Base-by-base conservation (phyloP, 2,329 filamentous ascomycete genomes). In the Erysiphe pulchra region DNA sequence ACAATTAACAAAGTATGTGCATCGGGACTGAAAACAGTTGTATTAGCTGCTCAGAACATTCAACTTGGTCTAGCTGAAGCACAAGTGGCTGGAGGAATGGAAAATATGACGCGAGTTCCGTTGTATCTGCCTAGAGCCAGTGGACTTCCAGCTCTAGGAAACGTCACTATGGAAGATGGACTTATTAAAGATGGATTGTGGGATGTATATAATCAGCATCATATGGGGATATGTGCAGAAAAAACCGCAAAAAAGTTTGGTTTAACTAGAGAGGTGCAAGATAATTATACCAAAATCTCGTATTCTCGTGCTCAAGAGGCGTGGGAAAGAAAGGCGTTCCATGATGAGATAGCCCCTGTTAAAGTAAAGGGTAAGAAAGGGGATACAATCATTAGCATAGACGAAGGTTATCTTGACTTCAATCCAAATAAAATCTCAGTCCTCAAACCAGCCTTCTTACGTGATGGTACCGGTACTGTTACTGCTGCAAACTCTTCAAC, bases 1-100 rank as follows among this genome's bases (percentile, higher is more conserved):
- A 95, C 90, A 14, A 78, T 98, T 62, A 98, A 98, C 70, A 98
- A 98, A 65, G 90, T 98, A 49, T 98, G 90, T 66, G 80, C 90
- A 4, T 94, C 86, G 0, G 90, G 90, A 5, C 68, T 98, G 52
- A 98, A 98, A 62, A 81, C 90, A 1, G 85, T 95, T 4, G 76
- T 73, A 18, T 71, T 95, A 40, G 90, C 87, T 1, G 87, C 87
- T 1, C 84, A 93, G 58, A 90, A 92, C 57, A 93, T 95, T 54
- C 83, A 94, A 62, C 72, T 98, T 11, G 87, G 90, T 5, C 70
- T 92, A 10, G 74, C 84, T 14, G 82, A 92, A 56, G 86, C 81
- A 0, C 81, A 92, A 60, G 70, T 95, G 8, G 90, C 90, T 1
- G 90, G 90, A 50, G 90, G 90, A 46, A 94, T 98, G 81, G 90